Base-by-base conservation (phyloP, 2,329 filamentous ascomycete species). In the Xylaria sp. region DNA sequence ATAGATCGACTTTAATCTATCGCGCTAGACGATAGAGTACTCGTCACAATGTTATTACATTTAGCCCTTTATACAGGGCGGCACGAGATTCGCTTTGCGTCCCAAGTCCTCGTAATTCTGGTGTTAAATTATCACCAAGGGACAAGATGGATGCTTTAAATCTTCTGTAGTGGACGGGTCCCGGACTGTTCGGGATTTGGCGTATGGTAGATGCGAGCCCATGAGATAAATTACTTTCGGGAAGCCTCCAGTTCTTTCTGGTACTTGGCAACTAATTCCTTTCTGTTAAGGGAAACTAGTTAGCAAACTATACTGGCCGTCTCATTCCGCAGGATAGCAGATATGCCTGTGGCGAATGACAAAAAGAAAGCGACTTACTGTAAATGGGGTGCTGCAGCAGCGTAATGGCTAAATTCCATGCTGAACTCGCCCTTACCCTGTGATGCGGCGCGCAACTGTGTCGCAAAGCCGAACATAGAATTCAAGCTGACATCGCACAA, bases 341-440 rank as follows among this genome's bases (percentile, higher is more conserved):
- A 62, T 1, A 17, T 2, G 5, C n/a, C 25, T 17, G 15, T 7
- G 2, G 50, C 54, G 33, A 59, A 59, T 15, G 45, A 15, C 29
- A 31, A 36, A 65, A 47, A 29, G 22, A 58, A 45, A 38, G 22
- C 10, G 42, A 88, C 90, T 78, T 90, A 92, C 91, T 99, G 96
- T 79, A 98, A 79, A 78, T 98, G 94, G 74, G 89, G 88, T 55
- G 94, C 92, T 66, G 96, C 93, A 58, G 93, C 86, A 59, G 92
- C 89, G 76, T 99, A 99, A 83, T 98, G 96, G 80, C 92, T 96
- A 77, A 99, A 99, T 82, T 99, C 96, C 96, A 99, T 98, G 75
- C 88, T 92, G 78, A 97, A 99, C 83, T 99, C 96, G 75, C 96
- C 96, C 86, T 99, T 99, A 69, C 96, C 96, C 83, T 99, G 96